Base-by-base conservation (phyloP, 2,329 filamentous ascomycete genomes). In the Aspergillus costaricaensis region DNA sequence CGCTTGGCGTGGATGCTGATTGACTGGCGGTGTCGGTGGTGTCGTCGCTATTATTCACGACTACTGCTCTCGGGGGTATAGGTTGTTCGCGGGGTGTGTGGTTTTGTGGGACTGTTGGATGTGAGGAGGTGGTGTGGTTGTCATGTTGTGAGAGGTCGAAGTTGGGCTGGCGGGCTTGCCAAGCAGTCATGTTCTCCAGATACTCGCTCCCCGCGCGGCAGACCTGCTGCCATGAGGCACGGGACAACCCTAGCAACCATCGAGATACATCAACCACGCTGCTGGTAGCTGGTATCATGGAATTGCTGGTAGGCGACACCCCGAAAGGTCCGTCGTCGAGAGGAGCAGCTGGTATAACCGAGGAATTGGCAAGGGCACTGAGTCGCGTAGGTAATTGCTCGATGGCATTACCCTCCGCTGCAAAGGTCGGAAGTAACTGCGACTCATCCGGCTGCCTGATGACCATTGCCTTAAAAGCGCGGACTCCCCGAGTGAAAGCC, bases 141-240 rank as follows among this genome's bases (percentile, higher is more conserved):
- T 32, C n/a, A 10, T 15, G 21, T 49, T 12, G 43, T 36, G n/a
- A 25, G 44, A 60, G 44, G 30, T 61, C 41, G 43, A 48, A 27
- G 25, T 27, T 23, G 38, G 36, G 10, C n/a, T 32, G 23, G 36
- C 47, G 5, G 41, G 30, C 32, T 36, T 19, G 30, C 50, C 53
- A 21, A 53, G 44, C 44, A n/a, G 55, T 56, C 21, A 59, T 47
- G 44, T 32, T 58, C 36, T 59, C 62, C 53, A 63, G 62, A 32
- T 66, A 59, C 25, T 52, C 61, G 19, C 51, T 62, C 38, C 62
- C 65, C 47, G 51, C 23, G 49, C 61, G 69, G 51, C 72, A 75
- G 72, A 60, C 73, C 71, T 70, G 74, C 73, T 76, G 74, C 70
- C 70, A 75, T 51, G 62, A 61, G 41, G 64, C 61, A 36, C 61